phyloP scores from a whole-genome alignment of 2,329 filamentous ascomycete genomes.

The Calonectria pseudoturangicola region DNA sequence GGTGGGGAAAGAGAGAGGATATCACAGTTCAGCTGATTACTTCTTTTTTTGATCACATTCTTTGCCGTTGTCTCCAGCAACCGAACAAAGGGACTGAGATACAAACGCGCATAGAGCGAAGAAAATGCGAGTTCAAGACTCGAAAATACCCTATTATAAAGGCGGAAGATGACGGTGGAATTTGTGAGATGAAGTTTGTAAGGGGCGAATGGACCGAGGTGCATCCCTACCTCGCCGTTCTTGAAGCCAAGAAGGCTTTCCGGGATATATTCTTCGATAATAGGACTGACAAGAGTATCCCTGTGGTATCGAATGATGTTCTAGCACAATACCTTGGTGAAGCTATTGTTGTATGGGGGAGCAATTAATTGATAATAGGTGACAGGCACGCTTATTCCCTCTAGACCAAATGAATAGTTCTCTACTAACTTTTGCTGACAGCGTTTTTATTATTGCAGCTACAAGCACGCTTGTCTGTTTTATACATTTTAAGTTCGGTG shows the following conservation, averaged over 20 bases:
- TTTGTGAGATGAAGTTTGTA: not conserved
- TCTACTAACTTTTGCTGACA: conserved; percentile 1
- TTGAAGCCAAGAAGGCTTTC: conserved; percentile 8
- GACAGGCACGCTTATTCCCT: conserved; percentile 12
- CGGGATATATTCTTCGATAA: conserved; percentile 6
- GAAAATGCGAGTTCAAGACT: conserved; percentile 3
- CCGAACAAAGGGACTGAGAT: not conserved
- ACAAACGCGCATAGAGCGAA: not conserved
- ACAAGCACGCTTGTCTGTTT: conserved; percentile 4
- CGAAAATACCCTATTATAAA: not conserved
- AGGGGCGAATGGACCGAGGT: not conserved
- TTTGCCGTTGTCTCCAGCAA: not conserved
- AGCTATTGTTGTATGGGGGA: conserved; percentile 8
- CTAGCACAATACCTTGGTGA: conserved; percentile 6
- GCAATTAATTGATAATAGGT: not conserved
- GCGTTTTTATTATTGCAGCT: not conserved
- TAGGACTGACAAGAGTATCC: conserved; percentile 1
- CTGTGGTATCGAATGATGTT: not conserved
- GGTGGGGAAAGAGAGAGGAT: not conserved
- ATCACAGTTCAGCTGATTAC: not conserved
- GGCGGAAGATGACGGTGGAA: conserved; percentile 4
- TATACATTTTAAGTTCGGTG: conserved; percentile 2
- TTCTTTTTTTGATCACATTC: conserved; percentile 6
- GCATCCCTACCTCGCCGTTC: conserved; percentile 1
- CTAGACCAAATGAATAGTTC: not conserved